Percentiles rank a stretch among this genome's conserved stretches.
phyloP scores from a whole-genome alignment of 345 rosid species.

The Chamaenerion angustifolium region DNA sequence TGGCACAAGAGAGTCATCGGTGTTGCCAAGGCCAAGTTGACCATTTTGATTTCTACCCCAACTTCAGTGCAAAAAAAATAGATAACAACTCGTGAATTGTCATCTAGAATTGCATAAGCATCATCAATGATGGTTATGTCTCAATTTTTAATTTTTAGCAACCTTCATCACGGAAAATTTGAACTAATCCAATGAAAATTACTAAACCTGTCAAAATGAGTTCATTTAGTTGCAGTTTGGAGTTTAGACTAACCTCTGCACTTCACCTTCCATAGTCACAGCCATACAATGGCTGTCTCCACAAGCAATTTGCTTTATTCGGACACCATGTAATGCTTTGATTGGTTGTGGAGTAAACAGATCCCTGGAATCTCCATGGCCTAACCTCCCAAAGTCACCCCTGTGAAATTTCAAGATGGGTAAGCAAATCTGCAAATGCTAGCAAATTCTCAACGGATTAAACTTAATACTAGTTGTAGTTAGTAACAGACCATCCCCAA shows the following conservation, averaged over 20 bases:
- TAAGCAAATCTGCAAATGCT: neutral
- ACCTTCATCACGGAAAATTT: too few relatives aligned
- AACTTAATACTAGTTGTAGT: too few relatives aligned
- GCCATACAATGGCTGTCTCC: constrained; percentile 98
- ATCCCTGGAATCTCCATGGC: constrained; percentile 94
- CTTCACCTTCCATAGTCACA: constrained; percentile 80
- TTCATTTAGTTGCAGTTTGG: neutral
- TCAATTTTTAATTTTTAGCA: too few relatives aligned
- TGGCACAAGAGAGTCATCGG: constrained; percentile 81
- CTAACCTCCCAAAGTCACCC: constrained; percentile 99
- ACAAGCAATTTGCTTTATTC: constrained; percentile 88
- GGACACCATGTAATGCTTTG: constrained; percentile 61
- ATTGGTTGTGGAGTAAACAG: constrained; percentile 85
- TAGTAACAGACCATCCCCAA: constrained; percentile 13
- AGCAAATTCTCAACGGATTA: neutral
- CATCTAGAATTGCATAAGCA: neutral
- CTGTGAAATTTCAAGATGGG: constrained; percentile 23
- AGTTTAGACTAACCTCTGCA: constrained; percentile 47
- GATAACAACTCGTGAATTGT: neutral
- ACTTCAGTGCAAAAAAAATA: constrained; percentile 22
- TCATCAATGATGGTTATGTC: too few relatives aligned
- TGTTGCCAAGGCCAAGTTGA: constrained; percentile 91
- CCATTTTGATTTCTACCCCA: constrained; percentile 99
- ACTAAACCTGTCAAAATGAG: too few relatives aligned
- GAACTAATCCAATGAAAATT: too few relatives aligned